Percentiles rank a stretch among this genome's conserved stretches.
Evolutionary conservation across 176 grass and related monocot genomes (phyloP).

Genomic region (Dendrocalamus sinicus): DNA sequence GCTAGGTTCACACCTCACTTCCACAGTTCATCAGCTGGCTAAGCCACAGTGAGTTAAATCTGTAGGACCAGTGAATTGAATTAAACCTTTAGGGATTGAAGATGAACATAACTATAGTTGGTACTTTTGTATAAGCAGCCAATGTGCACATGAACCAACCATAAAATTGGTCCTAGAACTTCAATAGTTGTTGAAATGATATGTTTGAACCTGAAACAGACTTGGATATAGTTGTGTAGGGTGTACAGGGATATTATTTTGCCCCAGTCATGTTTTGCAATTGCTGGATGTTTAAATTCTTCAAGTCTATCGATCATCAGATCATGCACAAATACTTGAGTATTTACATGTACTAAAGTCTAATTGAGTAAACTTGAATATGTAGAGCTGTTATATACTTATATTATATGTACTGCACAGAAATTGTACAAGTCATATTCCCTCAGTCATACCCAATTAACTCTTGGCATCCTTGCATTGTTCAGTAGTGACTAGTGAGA

Average conservation of each 20-base stretch:
- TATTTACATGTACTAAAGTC: neutral
- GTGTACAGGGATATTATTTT: neutral
- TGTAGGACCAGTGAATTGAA: neutral
- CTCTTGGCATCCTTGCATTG: neutral
- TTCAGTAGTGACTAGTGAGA: neutral
- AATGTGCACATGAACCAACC: slow-evolving; percentile 6
- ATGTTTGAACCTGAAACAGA: neutral
- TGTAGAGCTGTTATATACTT: neutral
- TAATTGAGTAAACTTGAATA: neutral
- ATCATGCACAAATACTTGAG: neutral
- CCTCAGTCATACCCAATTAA: neutral
- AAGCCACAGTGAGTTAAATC: neutral
- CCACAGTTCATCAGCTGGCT: neutral
- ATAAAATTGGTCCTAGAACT: neutral
- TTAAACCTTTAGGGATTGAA: neutral
- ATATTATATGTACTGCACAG: neutral
- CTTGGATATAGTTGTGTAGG: slow-evolving; percentile 1
- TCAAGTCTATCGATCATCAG: neutral
- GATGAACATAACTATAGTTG: neutral
- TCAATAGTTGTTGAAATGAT: neutral
- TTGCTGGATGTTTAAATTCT: neutral
- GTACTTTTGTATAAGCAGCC: neutral
- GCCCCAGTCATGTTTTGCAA: neutral
- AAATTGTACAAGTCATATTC: slow-evolving; percentile 22
- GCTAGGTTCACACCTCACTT: neutral